Base-by-base conservation (phyloP, 345 rosid species). In the Arabis alpina region DNA sequence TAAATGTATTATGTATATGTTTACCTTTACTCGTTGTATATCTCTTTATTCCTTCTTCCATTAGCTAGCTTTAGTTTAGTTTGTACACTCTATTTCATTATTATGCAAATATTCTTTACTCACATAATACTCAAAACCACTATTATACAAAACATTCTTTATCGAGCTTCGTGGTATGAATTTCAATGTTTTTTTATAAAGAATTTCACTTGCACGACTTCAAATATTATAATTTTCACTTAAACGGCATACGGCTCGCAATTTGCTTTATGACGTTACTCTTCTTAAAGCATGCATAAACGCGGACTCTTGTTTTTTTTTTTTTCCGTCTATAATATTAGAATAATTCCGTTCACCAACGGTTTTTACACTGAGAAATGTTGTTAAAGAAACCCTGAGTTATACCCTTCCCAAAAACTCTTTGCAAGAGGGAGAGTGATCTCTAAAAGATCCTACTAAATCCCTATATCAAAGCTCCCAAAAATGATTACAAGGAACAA, bases 91-190 rank as follows among this genome's bases (percentile, higher is more conserved):
- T 56, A 72, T 36, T 43, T 44, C 45, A 61, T 68, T 61, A 9
- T 32, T 42, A 55, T 19, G 56, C 32, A 75, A 68, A 62, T 54
- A 68, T 75, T 54, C 70, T 62, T 62, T 47, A 54, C 59, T 23
- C 54, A 62, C 64, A 55, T 68, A 68, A 45, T 39, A 68, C 66
- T 63, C 74, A 75, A 61, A 75, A 50, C 39, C 61, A 47, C 54
- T 61, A 67, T 41, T 61, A 44, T 54, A 54, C 63, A 43, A 54
- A 68, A 39, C 25, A 14, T 41, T 42, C 47, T 43, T 61, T 45
- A 61, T 75, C 74, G 75, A 69, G 79, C 40, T 62, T 68, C 60
- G 79, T 61, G 54, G 58, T 68, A 54, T 54, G 58, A 68, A 16
- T 37, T 57, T 48, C 39, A 66, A 64, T 27, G 25, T 64, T 14